Evolutionary conservation across 2,329 filamentous ascomycete species (phyloP).

Genomic region (Mollisiaceae sp.): DNA sequence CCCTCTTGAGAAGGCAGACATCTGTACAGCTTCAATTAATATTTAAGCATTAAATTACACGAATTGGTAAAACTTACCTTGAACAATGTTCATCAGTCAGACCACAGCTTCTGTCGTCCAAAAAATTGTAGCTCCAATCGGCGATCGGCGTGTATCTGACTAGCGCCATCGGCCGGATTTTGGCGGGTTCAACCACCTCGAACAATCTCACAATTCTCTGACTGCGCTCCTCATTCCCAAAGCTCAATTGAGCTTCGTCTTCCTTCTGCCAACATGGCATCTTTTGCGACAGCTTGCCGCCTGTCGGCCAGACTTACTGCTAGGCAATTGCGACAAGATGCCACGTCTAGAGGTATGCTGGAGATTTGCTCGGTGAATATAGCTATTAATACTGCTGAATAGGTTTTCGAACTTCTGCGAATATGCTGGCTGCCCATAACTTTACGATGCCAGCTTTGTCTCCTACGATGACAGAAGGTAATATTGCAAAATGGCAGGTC

Average conservation of each 20-base stretch:
- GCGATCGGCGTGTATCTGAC: constrained; percentile 26
- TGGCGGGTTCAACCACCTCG: constrained; percentile 34
- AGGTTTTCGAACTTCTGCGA: constrained; percentile 70
- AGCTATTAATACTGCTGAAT: constrained; percentile 28
- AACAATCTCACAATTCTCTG: constrained; percentile 28
- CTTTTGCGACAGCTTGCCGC: constrained; percentile 67
- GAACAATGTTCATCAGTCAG: constrained; percentile 8
- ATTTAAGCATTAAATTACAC: background rate
- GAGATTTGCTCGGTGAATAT: constrained; percentile 20
- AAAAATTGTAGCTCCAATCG: constrained; percentile 30
- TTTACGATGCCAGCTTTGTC: constrained; percentile 92
- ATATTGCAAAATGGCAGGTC: constrained; percentile 83
- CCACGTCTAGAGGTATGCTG: constrained; percentile 61
- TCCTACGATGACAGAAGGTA: constrained; percentile 93
- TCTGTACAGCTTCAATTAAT: constrained; percentile 33
- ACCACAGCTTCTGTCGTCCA: constrained; percentile 16
- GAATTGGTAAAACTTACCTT: constrained; percentile 25
- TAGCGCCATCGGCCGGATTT: constrained; percentile 27
- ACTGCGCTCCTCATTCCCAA: constrained; percentile 24
- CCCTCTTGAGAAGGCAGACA: constrained; percentile 46
- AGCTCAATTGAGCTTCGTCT: constrained; percentile 40
- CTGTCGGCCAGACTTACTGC: constrained; percentile 64
- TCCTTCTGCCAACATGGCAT: constrained; percentile 61
- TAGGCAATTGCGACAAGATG: constrained; percentile 59
- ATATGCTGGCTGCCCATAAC: constrained; percentile 76